Evolutionary conservation across 1,284 basidiomycete species (phyloP).

Genomic region (Apiotrichum veenhuisii): DNA sequence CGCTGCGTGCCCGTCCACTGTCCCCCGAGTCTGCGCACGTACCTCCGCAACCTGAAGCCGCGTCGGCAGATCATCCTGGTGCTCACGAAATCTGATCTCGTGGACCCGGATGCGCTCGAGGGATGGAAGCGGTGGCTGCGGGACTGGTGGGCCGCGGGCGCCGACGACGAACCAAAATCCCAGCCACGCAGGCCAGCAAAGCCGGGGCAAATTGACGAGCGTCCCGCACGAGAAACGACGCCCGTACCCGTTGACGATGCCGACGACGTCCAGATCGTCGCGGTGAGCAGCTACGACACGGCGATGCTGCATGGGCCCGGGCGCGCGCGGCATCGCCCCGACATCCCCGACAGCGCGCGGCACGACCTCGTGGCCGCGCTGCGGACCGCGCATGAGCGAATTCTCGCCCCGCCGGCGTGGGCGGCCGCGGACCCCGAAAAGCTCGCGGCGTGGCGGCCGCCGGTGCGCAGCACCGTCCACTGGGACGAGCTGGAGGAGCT

Average conservation of each 20-base stretch:
- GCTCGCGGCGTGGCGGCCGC: slow-evolving; percentile 63
- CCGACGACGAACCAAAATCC: slow-evolving; percentile 18
- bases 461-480: slow-evolving; percentile 62
- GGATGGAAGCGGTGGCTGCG: slow-evolving; percentile 68
- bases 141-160: slow-evolving; percentile 48
- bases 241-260: not conserved
- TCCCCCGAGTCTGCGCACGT: slow-evolving; percentile 54
- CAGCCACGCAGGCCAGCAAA: not conserved
- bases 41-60: slow-evolving; percentile 50
- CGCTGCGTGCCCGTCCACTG: slow-evolving; percentile 68
- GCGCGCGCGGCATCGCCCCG: slow-evolving; percentile 55
- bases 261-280: slow-evolving; percentile 55
- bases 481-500: slow-evolving; percentile 57
- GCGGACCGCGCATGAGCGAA: slow-evolving; percentile 61
- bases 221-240: not conserved
- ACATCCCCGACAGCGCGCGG: slow-evolving; percentile 57
- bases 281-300: slow-evolving; percentile 67
- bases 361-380: slow-evolving; percentile 64
- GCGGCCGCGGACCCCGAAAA: slow-evolving; percentile 57
- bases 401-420: slow-evolving; percentile 65
- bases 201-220: not conserved
- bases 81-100: slow-evolving; percentile 77
- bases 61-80: slow-evolving; percentile 67
- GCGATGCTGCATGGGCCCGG: slow-evolving; percentile 45
- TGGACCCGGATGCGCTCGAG: slow-evolving; percentile 57